These are phyloP conservation scores for Blakeslea trispora DNA, from an alignment of 371 early-diverging fungal genomes.

Conservation along the genomic window DNA sequence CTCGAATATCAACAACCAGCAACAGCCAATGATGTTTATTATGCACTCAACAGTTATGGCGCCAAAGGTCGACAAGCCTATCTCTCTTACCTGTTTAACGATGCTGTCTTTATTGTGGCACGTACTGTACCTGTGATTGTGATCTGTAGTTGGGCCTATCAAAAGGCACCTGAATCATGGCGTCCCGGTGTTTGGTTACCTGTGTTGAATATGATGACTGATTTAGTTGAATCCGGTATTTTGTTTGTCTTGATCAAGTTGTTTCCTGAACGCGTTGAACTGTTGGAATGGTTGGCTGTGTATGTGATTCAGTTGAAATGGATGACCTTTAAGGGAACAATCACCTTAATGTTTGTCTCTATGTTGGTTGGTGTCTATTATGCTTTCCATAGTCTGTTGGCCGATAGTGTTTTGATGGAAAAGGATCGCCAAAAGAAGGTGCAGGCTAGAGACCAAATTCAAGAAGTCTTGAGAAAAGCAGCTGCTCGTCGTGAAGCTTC, in stretches of 20 bases:
- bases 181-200: constrained; percentile 48
- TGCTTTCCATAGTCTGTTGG: constrained; percentile 43
- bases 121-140: constrained; percentile 41
- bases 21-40: constrained; percentile 36
- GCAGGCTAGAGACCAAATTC: constrained; percentile 30
- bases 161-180: constrained; percentile 28
- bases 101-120: constrained; percentile 35
- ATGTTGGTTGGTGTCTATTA: constrained; percentile 44
- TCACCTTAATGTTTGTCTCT: constrained; percentile 28
- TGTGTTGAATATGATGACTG: constrained; percentile 28
- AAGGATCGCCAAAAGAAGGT: constrained; percentile 33
- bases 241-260: constrained; percentile 29
- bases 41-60: constrained; percentile 37
- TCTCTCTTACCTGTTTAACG: constrained; percentile 34
- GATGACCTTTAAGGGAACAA: constrained; percentile 33
- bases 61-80: constrained; percentile 48
- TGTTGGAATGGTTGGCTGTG: constrained; percentile 20
- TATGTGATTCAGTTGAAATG: constrained; percentile 40
- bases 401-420: constrained; percentile 45
- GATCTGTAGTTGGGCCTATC: constrained; percentile 38
- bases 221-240: constrained; percentile 36
- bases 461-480: constrained; percentile 23
- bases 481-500: constrained; percentile 26
- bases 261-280: constrained; percentile 36
- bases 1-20: constrained; percentile 43